These are phyloP conservation scores for Sanguinoderma infundibulare DNA, from an alignment of 1,284 basidiomycete species.

Conservation along the genomic window DNA sequence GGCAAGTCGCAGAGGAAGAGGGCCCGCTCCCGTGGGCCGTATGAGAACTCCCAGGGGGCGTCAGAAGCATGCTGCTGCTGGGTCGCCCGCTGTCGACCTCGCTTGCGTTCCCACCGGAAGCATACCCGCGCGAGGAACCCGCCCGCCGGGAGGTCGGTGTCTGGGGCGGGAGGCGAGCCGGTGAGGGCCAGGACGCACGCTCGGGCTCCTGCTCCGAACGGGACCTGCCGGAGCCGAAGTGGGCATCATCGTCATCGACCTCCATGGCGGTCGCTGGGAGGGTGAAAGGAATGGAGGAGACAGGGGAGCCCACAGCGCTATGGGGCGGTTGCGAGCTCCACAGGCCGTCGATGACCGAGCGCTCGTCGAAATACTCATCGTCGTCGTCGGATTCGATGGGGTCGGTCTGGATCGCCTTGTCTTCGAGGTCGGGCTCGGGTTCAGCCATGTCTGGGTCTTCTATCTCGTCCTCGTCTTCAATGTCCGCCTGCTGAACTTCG, in stretches of 20 bases:
- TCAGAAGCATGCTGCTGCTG: conserved; percentile 21
- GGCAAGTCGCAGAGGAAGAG: background rate
- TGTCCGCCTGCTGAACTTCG: conserved; percentile 17
- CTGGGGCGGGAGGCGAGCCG: conserved; percentile 13
- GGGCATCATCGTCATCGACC: background rate
- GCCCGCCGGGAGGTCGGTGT: conserved; percentile 17
- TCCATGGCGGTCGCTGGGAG: background rate
- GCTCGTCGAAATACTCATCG: background rate
- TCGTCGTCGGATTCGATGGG: conserved; percentile 22
- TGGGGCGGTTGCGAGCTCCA: conserved; percentile 5
- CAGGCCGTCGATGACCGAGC: conserved; percentile 9
- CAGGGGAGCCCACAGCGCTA: conserved; percentile 11
- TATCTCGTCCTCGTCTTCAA: conserved; percentile 8
- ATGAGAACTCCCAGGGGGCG: conserved; percentile 28
- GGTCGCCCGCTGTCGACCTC: conserved; percentile 1
- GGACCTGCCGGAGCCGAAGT: conserved; percentile 9
- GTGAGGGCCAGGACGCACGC: conserved; percentile 8
- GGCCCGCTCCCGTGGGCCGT: background rate
- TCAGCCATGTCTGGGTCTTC: conserved; percentile 1
- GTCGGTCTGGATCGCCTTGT: conserved; percentile 19
- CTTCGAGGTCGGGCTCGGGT: conserved; percentile 11
- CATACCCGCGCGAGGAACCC: conserved; percentile 7
- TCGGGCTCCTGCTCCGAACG: conserved; percentile 7
- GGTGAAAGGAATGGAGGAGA: background rate
- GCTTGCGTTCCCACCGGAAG: conserved; percentile 19